Conservation (phyloP, 2,329 filamentous ascomycete species). For the Cryphonectria radicalis region DNA sequence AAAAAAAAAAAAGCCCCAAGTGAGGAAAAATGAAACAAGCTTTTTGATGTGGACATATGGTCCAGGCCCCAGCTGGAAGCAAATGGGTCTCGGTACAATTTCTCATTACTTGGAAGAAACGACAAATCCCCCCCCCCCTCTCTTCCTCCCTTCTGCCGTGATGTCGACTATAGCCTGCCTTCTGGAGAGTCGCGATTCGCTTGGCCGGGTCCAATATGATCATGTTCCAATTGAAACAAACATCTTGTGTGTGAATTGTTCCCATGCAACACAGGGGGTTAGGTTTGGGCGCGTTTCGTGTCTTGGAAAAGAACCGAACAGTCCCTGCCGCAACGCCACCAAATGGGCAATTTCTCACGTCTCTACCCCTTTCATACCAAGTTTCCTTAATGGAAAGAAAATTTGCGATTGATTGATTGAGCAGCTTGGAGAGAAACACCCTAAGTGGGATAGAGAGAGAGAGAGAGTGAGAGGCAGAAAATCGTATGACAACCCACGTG, state of each 20-base stretch:
- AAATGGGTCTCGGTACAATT: constrained; percentile 13
- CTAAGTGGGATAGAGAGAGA: background rate
- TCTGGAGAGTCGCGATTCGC: background rate
- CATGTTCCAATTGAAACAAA: constrained; percentile 10
- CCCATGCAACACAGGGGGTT: constrained; percentile 6
- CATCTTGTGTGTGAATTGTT: background rate
- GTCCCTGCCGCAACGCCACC: background rate
- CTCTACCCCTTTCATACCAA: background rate
- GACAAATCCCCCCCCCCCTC: background rate
- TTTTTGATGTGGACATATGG: background rate
- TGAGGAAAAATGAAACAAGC: background rate
- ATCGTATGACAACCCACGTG: constrained; percentile 1
- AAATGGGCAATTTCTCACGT: background rate
- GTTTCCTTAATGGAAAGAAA: background rate
- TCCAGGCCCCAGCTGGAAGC: constrained; percentile 12
- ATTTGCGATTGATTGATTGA: constrained; percentile 5
- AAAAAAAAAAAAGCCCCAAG: background rate
- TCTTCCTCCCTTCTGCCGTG: background rate
- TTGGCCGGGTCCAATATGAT: background rate
- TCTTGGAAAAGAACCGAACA: background rate
- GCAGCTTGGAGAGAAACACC: background rate
- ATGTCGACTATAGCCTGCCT: constrained; percentile 3
- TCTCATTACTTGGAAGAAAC: constrained; percentile 14
- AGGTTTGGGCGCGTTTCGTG: constrained; percentile 16
- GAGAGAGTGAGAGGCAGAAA: no score